A percentile compares a stretch with the other conserved stretches of the same genome.
These are phyloP conservation scores for Thuja plicata DNA, from an alignment of 83 land plant species.

Conservation along the genomic window DNA sequence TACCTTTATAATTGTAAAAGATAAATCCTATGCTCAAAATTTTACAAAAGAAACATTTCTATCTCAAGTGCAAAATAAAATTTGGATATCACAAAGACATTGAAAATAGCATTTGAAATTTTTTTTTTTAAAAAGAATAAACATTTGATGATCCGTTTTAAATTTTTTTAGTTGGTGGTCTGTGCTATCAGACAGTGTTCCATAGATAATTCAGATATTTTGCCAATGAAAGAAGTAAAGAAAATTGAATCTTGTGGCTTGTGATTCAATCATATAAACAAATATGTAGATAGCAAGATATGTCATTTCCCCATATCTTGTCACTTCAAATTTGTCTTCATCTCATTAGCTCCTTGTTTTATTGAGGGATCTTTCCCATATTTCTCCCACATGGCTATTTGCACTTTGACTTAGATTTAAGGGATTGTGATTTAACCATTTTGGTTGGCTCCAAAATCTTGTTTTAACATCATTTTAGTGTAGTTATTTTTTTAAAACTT, in stretches of 20 bases:
- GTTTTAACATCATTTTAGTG: background rate
- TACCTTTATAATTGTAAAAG: no score
- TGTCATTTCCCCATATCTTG: background rate
- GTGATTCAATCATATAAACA: background rate
- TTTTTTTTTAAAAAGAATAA: no score
- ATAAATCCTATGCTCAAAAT: background rate
- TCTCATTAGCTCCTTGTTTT: background rate
- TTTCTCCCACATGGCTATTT: background rate
- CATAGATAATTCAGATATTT: background rate
- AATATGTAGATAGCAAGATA: background rate
- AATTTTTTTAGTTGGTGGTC: background rate
- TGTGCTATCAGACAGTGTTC: background rate
- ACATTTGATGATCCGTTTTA: background rate
- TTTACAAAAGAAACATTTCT: background rate
- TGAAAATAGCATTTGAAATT: background rate
- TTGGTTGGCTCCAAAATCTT: background rate
- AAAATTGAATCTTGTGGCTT: no score
- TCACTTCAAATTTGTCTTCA: background rate
- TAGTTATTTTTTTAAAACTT: background rate
- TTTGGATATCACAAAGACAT: background rate
- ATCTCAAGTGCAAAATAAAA: no score
- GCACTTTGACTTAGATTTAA: background rate
- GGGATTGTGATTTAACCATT: background rate
- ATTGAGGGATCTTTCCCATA: background rate
- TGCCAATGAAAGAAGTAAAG: no score